These are phyloP conservation scores for Cryptococcus amylolentus DNA, from an alignment of 1,284 basidiomycete genomes.

Conservation along the genomic window DNA sequence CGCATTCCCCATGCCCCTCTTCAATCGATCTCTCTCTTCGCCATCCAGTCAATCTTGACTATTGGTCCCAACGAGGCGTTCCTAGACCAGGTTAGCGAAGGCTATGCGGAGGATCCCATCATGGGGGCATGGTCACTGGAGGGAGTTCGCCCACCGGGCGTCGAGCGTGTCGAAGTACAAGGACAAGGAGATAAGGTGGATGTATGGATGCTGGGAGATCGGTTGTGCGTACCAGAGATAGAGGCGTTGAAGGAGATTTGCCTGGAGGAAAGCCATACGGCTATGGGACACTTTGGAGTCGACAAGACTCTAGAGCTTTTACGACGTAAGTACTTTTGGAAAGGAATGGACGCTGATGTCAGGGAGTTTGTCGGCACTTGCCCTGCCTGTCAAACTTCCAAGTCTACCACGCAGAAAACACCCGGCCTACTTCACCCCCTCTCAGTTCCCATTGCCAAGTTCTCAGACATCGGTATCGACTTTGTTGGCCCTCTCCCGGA, in stretches of 20 bases:
- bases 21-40: too few species aligned
- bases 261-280: not conserved
- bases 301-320: not conserved
- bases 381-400: not conserved
- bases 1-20: not conserved
- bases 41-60: too few species aligned
- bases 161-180: not conserved
- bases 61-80: too few species aligned
- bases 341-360: not conserved
- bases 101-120: too few species aligned
- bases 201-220: not conserved
- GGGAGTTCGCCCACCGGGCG: too few species aligned
- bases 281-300: not conserved
- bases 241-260: not conserved
- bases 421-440: not conserved
- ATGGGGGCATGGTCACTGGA: too few species aligned
- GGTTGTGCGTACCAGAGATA: not conserved
- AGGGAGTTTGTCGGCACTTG: not conserved
- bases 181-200: not conserved
- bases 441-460: not conserved
- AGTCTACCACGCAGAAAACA: not conserved
- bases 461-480: constrained; percentile 1
- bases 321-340: not conserved
- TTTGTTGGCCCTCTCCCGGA: not conserved
- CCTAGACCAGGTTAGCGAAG: too few species aligned